Evolutionary conservation across 345 rosid species (phyloP).

Genomic region (Rhodamnia rubescens): DNA sequence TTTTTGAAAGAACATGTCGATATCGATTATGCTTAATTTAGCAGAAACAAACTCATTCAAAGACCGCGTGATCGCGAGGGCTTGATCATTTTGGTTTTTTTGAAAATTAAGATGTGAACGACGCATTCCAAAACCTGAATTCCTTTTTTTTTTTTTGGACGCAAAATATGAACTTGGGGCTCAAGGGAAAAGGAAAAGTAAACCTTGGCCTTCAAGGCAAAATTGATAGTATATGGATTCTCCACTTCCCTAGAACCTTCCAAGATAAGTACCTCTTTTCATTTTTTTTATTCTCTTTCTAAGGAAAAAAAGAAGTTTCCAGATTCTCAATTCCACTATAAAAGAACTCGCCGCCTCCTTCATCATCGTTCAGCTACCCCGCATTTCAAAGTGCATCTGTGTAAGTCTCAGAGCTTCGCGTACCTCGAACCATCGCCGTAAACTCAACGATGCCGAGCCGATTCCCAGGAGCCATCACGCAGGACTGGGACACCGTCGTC

Average conservation of each 20-base stretch:
- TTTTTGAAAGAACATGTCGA: neutral
- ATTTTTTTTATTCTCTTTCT: neutral
- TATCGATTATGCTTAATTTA: neutral
- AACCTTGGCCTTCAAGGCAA: neutral
- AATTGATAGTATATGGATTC: neutral
- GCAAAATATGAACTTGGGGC: neutral
- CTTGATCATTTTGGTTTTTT: neutral
- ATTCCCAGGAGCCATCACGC: constrained; percentile 45
- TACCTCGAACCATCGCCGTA: neutral
- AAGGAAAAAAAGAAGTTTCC: constrained; percentile 17
- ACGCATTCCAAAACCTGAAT: neutral
- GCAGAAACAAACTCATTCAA: neutral
- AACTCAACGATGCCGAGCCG: constrained; percentile 42
- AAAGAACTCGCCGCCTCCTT: neutral
- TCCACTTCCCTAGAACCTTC: neutral
- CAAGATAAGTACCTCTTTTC: neutral
- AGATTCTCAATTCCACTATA: constrained; percentile 5
- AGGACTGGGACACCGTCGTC: constrained; percentile 85
- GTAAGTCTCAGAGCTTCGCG: neutral
- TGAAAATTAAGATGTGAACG: neutral
- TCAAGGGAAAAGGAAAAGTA: neutral
- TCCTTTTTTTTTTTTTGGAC: too few relatives aligned
- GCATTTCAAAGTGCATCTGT: neutral
- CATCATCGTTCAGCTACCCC: neutral
- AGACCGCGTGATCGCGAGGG: neutral